Percentiles rank a stretch among this genome's conserved stretches.
Evolutionary conservation across 257 asterid species (phyloP).

Genomic region (Solanum neorickii): DNA sequence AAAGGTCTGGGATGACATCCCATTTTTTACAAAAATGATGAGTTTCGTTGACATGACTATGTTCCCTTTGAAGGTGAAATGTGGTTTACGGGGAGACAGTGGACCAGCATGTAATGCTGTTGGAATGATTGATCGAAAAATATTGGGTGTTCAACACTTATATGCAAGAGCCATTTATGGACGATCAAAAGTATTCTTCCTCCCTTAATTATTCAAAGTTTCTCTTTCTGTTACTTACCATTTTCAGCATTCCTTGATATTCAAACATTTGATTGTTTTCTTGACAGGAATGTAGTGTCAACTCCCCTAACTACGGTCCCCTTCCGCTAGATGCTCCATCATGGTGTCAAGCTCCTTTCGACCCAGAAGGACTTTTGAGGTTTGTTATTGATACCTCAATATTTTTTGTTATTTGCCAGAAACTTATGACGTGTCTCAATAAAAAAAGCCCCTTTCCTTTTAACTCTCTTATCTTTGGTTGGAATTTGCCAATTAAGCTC

Average conservation of each 20-base stretch:
- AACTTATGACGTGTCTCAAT: neutral
- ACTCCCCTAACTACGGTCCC: constrained; percentile 70
- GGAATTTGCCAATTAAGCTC: constrained; percentile 4
- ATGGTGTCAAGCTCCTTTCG: constrained; percentile 73
- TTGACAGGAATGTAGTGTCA: constrained; percentile 53
- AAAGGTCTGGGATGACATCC: neutral
- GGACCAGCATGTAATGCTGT: constrained; percentile 72
- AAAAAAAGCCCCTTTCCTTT: neutral
- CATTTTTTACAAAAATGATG: neutral
- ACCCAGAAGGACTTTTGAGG: constrained; percentile 75
- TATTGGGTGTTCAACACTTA: constrained; percentile 50
- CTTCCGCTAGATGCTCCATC: constrained; percentile 61
- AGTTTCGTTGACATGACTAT: neutral
- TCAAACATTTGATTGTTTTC: constrained; percentile 5
- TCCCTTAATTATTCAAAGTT: neutral
- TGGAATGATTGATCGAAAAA: constrained; percentile 59
- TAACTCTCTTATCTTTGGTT: neutral
- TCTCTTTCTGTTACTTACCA: neutral
- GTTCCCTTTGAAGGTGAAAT: constrained; percentile 38
- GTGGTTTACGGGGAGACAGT: constrained; percentile 51
- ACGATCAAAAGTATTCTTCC: constrained; percentile 28
- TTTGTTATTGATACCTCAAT: constrained; percentile 10
- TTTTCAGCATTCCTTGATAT: neutral
- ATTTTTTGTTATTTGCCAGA: neutral
- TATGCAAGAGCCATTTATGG: constrained; percentile 47